Conservation (phyloP, 2,329 filamentous ascomycete genomes). For the Alternaria alternata region DNA sequence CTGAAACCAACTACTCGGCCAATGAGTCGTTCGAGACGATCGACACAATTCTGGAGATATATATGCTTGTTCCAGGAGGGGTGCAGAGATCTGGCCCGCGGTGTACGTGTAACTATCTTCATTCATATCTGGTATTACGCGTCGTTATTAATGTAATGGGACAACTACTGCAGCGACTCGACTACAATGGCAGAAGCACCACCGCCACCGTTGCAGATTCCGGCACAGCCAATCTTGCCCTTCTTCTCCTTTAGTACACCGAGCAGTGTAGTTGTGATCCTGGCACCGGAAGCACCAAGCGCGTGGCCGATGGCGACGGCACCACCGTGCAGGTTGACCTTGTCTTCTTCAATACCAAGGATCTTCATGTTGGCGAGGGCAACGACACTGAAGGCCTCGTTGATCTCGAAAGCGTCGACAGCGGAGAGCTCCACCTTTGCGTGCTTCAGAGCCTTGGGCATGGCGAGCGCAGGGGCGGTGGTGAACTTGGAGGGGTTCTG, state of each 20-base stretch:
- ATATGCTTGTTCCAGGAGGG: background rate
- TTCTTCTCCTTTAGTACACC: conserved; percentile 90
- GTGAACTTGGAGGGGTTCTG: conserved; percentile 95
- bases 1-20: conserved; percentile 20
- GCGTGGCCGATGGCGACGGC: conserved; percentile 96
- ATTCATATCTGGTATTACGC: conserved; percentile 13
- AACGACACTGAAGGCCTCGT: conserved; percentile 98
- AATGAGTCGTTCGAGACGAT: conserved; percentile 8
- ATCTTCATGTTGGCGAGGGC: conserved; percentile 96
- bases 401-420: conserved; percentile 97
- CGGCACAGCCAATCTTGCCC: conserved; percentile 90
- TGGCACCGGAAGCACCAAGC: conserved; percentile 89
- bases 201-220: conserved; percentile 97
- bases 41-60: background rate
- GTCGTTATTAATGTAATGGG: conserved; percentile 7
- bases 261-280: conserved; percentile 89
- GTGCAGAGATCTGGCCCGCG: background rate
- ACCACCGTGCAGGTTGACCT: conserved; percentile 95
- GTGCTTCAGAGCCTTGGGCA: conserved; percentile 97
- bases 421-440: conserved; percentile 79
- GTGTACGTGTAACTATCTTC: conserved; percentile 1
- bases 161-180: conserved; percentile 62
- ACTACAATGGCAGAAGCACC: conserved; percentile 94
- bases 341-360: conserved; percentile 77
- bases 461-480: conserved; percentile 88